Percentiles rank a stretch among this genome's conserved stretches.
These are phyloP conservation scores for Apiospora rasikravindrae DNA, from an alignment of 2,329 filamentous ascomycete genomes.

Conservation along the genomic window DNA sequence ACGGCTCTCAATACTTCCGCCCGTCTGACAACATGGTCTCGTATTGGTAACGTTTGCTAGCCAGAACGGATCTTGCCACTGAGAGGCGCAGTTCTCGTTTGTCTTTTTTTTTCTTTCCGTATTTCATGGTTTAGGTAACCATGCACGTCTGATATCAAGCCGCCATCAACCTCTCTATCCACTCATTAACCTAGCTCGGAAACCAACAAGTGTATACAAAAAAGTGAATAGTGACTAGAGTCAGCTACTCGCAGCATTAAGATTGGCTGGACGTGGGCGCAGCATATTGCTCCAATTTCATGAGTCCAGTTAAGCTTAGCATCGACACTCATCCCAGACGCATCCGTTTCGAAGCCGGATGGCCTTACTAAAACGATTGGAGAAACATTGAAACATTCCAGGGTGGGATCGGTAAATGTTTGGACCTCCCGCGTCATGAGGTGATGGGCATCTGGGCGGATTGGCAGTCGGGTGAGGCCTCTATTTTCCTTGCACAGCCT, in stretches of 20 bases:
- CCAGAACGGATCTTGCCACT: slow-evolving; percentile 4
- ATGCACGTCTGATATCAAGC: not conserved
- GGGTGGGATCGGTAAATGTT: not conserved
- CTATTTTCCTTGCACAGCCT: slow-evolving; percentile 12
- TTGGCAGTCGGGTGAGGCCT: slow-evolving; percentile 9
- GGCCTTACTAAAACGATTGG: slow-evolving; percentile 7
- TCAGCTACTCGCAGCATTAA: not conserved
- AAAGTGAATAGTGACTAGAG: not conserved
- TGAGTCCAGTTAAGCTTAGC: slow-evolving; percentile 12
- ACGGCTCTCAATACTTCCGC: not conserved
- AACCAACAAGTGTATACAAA: not conserved
- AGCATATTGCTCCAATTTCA: slow-evolving; percentile 11
- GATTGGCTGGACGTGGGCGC: slow-evolving; percentile 5
- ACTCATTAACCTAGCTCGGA: not conserved
- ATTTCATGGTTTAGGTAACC: not conserved
- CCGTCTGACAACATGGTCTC: not conserved
- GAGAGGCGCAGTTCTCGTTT: not conserved
- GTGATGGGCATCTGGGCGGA: not conserved
- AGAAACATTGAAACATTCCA: slow-evolving; percentile 16
- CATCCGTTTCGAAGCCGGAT: slow-evolving; percentile 8
- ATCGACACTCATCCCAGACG: not conserved
- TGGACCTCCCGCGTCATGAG: not conserved
- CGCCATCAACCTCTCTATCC: not conserved
- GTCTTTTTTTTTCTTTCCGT: not conserved
- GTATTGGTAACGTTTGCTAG: not conserved